These are phyloP conservation scores for Suillus bovinus DNA, from an alignment of 768 basidiomycete species.

Conservation along the genomic window DNA sequence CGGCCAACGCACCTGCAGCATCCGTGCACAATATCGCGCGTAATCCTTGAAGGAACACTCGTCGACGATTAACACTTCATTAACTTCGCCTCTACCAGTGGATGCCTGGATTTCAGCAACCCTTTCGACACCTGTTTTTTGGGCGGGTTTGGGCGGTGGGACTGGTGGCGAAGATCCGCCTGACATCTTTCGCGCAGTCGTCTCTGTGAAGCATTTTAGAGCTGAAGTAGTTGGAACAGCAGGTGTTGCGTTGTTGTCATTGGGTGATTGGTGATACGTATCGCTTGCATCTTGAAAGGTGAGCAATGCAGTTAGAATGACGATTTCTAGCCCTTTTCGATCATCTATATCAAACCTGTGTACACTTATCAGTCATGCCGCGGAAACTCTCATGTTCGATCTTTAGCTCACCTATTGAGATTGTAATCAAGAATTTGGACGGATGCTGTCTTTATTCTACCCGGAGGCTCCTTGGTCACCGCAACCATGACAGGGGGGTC, in stretches of 20 bases:
- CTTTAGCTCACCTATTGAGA: slow-evolving; percentile 58
- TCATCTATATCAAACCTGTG: slow-evolving; percentile 81
- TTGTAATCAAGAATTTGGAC: slow-evolving; percentile 87
- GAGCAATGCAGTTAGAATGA: slow-evolving; percentile 71
- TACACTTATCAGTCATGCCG: not conserved
- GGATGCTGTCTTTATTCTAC: slow-evolving; percentile 60
- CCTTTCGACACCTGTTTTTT: slow-evolving; percentile 65
- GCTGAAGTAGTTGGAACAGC: not conserved
- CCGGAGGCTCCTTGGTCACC: slow-evolving; percentile 73
- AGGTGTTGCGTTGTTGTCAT: slow-evolving; percentile 13
- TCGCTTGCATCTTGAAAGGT: slow-evolving; percentile 78
- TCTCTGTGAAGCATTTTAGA: slow-evolving; percentile 8
- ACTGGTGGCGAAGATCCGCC: slow-evolving; percentile 31
- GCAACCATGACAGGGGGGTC: slow-evolving; percentile 87
- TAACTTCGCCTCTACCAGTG: slow-evolving; percentile 56
- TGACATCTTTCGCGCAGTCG: slow-evolving; percentile 17
- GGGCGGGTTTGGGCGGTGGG: slow-evolving; percentile 60
- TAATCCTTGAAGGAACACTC: slow-evolving; percentile 69
- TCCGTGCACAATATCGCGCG: slow-evolving; percentile 60
- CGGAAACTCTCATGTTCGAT: not conserved
- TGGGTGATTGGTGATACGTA: slow-evolving; percentile 43
- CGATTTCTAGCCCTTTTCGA: slow-evolving; percentile 83
- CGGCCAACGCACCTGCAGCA: slow-evolving; percentile 52
- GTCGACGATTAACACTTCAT: slow-evolving; percentile 69
- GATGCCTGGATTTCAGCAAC: slow-evolving; percentile 71